Conservation (phyloP, 495 filamentous ascomycete species). For the Xylaria cubensis region DNA sequence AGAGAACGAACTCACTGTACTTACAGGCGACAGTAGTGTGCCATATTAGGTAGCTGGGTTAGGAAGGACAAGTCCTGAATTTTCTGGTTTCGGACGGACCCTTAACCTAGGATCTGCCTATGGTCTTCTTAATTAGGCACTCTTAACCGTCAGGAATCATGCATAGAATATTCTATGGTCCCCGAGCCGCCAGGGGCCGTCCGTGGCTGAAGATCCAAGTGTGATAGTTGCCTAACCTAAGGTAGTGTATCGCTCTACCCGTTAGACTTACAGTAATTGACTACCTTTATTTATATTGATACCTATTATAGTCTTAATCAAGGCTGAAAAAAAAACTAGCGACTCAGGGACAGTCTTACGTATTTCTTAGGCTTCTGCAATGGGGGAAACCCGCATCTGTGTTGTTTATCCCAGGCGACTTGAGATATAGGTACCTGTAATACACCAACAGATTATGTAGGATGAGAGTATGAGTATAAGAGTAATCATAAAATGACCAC, state of each 20-base stretch:
- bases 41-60: constrained; percentile 12
- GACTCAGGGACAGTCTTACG: neutral
- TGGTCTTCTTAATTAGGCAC: neutral
- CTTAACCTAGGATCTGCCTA: neutral
- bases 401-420: neutral
- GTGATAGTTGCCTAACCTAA: neutral
- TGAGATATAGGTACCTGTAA: neutral
- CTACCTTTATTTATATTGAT: neutral
- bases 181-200: constrained; percentile 10
- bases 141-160: constrained; percentile 16
- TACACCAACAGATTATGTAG: neutral
- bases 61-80: constrained; percentile 21
- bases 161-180: constrained; percentile 25
- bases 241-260: neutral
- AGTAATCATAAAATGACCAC: neutral
- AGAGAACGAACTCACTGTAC: constrained; percentile 3
- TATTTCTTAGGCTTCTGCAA: constrained; percentile 17
- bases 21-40: neutral
- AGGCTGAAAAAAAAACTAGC: neutral
- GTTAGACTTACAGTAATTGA: neutral
- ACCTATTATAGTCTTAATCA: neutral
- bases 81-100: constrained; percentile 19
- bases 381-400: neutral
- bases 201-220: neutral
- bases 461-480: neutral